Evolutionary conservation across 2,329 filamentous ascomycete genomes (phyloP).

Genomic region (Diplodia intermedia): DNA sequence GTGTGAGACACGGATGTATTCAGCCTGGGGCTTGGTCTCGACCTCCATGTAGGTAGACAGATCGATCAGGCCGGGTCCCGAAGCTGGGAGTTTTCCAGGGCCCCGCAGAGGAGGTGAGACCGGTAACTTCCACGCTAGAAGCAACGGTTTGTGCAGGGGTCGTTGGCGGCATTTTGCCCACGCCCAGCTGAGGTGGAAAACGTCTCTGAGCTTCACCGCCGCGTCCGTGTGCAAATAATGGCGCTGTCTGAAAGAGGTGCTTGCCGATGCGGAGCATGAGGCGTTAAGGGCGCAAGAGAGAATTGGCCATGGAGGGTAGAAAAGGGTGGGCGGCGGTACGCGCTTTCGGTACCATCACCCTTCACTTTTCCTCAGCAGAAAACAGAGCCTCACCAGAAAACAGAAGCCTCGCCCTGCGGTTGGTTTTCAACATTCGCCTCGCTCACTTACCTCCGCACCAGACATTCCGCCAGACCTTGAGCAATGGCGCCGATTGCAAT

Average conservation of each 20-base stretch:
- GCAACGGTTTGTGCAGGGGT: not conserved
- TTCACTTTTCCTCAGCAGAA: not conserved
- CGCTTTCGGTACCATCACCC: not conserved
- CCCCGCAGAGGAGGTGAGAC: not conserved
- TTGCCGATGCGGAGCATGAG: not conserved
- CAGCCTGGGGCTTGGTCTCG: constrained; percentile 3
- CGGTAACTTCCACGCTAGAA: constrained; percentile 8
- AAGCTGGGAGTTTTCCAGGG: not conserved
- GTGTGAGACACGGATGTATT: not conserved
- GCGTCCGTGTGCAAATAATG: not conserved
- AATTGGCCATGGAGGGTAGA: not conserved
- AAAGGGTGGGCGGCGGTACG: not conserved
- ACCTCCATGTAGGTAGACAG: not conserved
- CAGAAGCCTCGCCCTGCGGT: not conserved
- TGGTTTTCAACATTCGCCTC: not conserved
- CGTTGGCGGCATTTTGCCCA: not conserved
- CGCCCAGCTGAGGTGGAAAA: constrained; percentile 12
- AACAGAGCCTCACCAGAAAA: not conserved
- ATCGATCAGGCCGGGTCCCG: not conserved
- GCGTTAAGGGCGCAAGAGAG: not conserved
- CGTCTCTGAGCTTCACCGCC: constrained; percentile 12
- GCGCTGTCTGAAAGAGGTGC: not conserved
- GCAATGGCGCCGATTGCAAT: constrained; percentile 9
- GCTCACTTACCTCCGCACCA: not conserved
- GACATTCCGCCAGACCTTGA: not conserved